Conservation (phyloP, 2,329 filamentous ascomycete species). For the Trichoderma endophyticum region DNA sequence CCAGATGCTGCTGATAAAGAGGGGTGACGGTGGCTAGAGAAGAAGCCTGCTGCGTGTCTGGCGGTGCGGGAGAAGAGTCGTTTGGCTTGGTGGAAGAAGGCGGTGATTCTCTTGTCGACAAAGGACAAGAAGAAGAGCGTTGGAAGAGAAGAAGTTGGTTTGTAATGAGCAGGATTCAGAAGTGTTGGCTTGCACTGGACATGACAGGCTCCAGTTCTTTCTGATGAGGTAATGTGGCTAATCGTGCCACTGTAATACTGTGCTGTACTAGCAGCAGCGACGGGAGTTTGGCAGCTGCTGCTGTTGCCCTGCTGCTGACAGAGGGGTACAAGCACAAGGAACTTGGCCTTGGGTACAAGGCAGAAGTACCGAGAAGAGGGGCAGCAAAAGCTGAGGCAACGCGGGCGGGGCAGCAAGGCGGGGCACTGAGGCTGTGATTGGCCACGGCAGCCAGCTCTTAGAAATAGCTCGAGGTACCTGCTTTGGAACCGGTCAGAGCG, state of each 20-base stretch:
- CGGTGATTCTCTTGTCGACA: neutral
- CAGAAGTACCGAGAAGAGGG: conserved; percentile 17
- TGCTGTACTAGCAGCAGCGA: neutral
- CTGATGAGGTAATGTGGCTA: conserved; percentile 17
- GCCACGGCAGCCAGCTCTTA: neutral
- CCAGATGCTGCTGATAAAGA: conserved; percentile 22
- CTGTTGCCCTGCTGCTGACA: neutral
- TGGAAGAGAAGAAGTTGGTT: neutral
- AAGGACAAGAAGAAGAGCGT: neutral
- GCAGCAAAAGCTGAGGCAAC: neutral
- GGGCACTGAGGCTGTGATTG: neutral
- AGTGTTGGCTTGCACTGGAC: neutral
- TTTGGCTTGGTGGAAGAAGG: neutral
- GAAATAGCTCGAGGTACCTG: neutral
- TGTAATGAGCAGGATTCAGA: conserved; percentile 9
- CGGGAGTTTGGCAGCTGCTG: no score
- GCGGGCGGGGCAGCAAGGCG: conserved; percentile 3
- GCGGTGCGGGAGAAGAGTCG: neutral
- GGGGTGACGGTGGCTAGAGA: neutral
- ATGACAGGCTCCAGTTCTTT: conserved; percentile 15
- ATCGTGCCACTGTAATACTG: neutral
- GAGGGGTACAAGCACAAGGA: neutral
- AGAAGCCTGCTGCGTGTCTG: neutral
- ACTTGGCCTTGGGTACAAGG: neutral
- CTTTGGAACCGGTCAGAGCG: neutral